A percentile compares a stretch with the other conserved stretches of the same genome.
Conservation (phyloP, 2,329 filamentous ascomycete genomes). For the Beauveria brongniartii region DNA sequence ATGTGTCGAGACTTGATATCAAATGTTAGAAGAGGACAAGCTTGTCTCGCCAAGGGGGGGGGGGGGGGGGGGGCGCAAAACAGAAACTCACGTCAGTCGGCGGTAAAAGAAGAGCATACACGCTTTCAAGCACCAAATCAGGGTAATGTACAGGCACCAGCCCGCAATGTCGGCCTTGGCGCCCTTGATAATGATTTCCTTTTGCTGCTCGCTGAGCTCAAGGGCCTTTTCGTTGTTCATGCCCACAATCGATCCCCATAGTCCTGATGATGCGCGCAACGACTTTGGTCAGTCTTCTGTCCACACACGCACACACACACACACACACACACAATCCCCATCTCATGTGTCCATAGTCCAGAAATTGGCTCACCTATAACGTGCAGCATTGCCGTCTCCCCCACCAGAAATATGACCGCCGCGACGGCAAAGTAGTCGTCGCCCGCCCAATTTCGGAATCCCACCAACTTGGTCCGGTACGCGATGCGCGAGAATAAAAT, state of each 20-base stretch:
- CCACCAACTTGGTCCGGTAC: conserved; percentile 30
- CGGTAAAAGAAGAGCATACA: conserved; percentile 32
- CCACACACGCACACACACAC: no score
- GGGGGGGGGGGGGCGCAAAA: no score
- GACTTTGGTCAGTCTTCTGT: background rate
- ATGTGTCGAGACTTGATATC: conserved; percentile 16
- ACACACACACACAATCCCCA: background rate
- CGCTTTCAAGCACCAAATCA: conserved; percentile 32
- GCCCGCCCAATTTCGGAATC: conserved; percentile 29
- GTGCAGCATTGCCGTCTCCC: conserved; percentile 21
- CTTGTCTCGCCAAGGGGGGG: background rate
- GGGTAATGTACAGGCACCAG: conserved; percentile 28
- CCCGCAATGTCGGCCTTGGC: conserved; percentile 20
- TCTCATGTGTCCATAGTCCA: no score
- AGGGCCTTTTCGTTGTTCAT: conserved; percentile 16
- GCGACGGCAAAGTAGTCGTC: conserved; percentile 34
- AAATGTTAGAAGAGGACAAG: background rate
- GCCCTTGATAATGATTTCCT: conserved; percentile 15
- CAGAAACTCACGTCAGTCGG: conserved; percentile 26
- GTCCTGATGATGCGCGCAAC: conserved; percentile 14
- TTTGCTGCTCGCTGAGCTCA: conserved; percentile 11
- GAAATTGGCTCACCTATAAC: conserved; percentile 21
- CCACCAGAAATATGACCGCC: conserved; percentile 29
- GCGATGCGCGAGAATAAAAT: conserved; percentile 31
- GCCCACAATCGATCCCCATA: conserved; percentile 18